Evolutionary conservation across 1,284 basidiomycete genomes (phyloP).

Genomic region (Trichosporon inkin): DNA sequence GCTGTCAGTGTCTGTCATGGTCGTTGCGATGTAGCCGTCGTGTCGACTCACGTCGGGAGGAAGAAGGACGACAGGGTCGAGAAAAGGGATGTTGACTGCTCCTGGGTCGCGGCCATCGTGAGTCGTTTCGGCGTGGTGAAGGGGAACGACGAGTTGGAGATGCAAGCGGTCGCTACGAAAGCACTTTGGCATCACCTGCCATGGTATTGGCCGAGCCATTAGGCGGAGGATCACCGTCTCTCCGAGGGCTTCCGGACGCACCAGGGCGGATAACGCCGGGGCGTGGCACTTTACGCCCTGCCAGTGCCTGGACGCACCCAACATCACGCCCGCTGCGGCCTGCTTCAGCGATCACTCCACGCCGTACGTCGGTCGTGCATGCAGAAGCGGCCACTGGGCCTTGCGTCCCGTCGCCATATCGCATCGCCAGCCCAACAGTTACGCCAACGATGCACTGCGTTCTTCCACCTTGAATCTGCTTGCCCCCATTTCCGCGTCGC

Average conservation of each 20-base stretch:
- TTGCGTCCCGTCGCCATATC: no score
- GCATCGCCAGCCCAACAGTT: no score
- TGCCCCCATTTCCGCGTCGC: neutral
- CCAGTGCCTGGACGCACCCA: no score
- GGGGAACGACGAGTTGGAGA: constrained; percentile 9
- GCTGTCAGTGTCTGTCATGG: neutral
- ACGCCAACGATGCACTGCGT: no score
- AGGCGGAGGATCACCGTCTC: constrained; percentile 3
- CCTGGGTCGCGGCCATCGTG: constrained; percentile 24
- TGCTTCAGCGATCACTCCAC: no score
- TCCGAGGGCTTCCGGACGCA: constrained; percentile 5
- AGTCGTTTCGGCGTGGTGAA: neutral
- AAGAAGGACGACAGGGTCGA: constrained; percentile 36
- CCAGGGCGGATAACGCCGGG: neutral
- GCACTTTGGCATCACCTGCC: constrained; percentile 6
- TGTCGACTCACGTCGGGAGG: constrained; percentile 38
- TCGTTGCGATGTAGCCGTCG: neutral
- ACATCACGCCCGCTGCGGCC: no score
- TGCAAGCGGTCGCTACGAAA: constrained; percentile 3
- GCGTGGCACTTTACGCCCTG: neutral
- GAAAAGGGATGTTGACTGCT: constrained; percentile 33
- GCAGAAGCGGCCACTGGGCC: no score
- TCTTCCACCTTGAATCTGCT: neutral
- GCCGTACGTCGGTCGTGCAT: no score
- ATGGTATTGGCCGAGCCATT: constrained; percentile 12